Conservation (phyloP, 164 flowering plant species). For the Amborella trichopoda region DNA sequence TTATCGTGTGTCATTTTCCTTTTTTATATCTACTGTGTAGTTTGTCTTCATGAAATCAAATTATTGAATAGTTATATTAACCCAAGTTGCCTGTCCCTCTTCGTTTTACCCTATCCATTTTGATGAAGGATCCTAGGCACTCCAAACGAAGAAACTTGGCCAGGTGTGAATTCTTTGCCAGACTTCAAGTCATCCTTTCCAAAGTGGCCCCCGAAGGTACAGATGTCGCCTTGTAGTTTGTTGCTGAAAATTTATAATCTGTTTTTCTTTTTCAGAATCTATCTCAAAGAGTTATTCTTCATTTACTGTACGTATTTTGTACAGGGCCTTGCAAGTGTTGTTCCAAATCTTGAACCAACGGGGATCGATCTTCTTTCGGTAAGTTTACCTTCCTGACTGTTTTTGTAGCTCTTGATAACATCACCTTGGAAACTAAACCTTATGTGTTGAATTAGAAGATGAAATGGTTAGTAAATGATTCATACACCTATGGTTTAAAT, state of each 20-base stretch:
- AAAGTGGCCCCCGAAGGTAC: constrained; percentile 81
- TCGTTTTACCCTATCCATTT: not conserved
- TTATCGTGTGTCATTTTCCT: too few relatives aligned
- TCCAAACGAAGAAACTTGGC: constrained; percentile 90
- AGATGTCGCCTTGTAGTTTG: too few relatives aligned
- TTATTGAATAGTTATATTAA: too few relatives aligned
- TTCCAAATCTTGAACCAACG: constrained; percentile 64
- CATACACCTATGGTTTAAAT: too few relatives aligned
- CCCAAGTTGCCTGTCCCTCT: not conserved
- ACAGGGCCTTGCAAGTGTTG: constrained; percentile 66
- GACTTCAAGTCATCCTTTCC: constrained; percentile 88
- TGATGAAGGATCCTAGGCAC: constrained; percentile 67
- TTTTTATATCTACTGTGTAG: too few relatives aligned
- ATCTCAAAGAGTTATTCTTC: not conserved
- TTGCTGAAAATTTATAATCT: too few relatives aligned
- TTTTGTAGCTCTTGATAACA: too few relatives aligned
- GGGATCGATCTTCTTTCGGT: constrained; percentile 88
- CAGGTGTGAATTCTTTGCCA: constrained; percentile 87
- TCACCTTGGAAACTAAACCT: too few relatives aligned
- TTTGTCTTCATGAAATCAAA: too few relatives aligned
- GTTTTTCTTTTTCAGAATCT: not conserved
- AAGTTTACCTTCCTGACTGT: constrained; percentile 18
- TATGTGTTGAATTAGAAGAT: too few relatives aligned
- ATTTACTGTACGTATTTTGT: constrained; percentile 8
- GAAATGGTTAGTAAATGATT: too few relatives aligned